Evolutionary conservation across 2,329 filamentous ascomycete genomes (phyloP), one percentile per base, ranked within the genome.

Genomic region (Cladosporium cucumerinum): DNA sequence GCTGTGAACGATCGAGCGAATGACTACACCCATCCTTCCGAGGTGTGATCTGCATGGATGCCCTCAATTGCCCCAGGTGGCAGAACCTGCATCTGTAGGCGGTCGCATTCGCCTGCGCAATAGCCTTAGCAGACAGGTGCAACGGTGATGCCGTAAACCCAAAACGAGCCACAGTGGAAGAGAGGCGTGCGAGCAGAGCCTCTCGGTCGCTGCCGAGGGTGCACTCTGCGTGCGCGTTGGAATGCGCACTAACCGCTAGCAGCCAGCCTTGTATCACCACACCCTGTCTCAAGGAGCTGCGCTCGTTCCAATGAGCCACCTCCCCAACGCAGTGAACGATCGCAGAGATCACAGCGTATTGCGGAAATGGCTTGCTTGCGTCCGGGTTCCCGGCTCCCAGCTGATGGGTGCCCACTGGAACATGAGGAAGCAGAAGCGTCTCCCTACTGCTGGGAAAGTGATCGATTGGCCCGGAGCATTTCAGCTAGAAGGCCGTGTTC

Each of bases 221-320:
- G 60, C 57, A 46, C 51, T 57, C 23, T 65, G 66, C 48, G 52
- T 61, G 55, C 51, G 57, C 57, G 51, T 64, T 61, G 69, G 68
- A 69, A 70, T 70, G 68, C 30, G 55, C 67, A 67, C 72, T 72
- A 73, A 64, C 65, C 67, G 62, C 48, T 58, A 70, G 68, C 68
- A 69, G 58, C 60, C 61, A 65, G 66, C 68, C 67, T 64, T 69
- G 72, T 73, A 67, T 66, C n/a, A 73, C 72, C 69, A 67, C 69
- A 69, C 69, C 65, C 49, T 60, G 71, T 73, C 68, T 73, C 70
- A 69, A 63, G 62, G 59, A 60, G 48, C 52, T 48, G 26, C 49
- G 61, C 65, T 64, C 60, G 65, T 70, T 69, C 69, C 70, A 70
- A 66, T 64, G 52, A 63, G 43, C 49, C 28, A 51, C 28, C 11